These are phyloP conservation scores for Tolypocladium pustulatum DNA, from an alignment of 2,329 filamentous ascomycete species.

Conservation along the genomic window DNA sequence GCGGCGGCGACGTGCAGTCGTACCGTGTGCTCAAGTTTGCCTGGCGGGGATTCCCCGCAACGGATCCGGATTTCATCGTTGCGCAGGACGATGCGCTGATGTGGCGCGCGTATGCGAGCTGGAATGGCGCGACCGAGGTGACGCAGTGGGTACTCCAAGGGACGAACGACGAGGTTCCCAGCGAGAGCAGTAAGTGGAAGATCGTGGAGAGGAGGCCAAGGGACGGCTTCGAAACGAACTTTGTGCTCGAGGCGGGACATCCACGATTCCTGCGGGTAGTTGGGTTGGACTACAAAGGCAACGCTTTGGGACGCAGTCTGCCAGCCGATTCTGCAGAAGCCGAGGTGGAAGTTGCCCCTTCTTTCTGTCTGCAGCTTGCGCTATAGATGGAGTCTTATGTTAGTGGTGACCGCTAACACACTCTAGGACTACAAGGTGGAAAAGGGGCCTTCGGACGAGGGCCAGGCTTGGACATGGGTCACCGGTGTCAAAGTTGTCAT, in stretches of 20 bases:
- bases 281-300: constrained; percentile 2
- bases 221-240: constrained; percentile 3
- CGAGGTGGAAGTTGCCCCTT: background rate
- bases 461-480: background rate
- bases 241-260: constrained; percentile 1
- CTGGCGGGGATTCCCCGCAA: constrained; percentile 14
- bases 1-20: constrained; percentile 9
- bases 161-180: constrained; percentile 2
- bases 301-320: background rate
- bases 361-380: background rate
- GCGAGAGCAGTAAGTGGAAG: background rate
- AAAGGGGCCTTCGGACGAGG: background rate
- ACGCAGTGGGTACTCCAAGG: constrained; percentile 27
- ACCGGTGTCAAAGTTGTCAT: background rate
- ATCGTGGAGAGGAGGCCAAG: background rate
- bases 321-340: background rate
- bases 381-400: no score
- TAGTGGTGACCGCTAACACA: background rate
- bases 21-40: constrained; percentile 18
- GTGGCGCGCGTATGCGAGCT: constrained; percentile 24
- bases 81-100: background rate
- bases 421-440: background rate
- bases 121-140: constrained; percentile 23
- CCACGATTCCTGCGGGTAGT: constrained; percentile 1
- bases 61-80: constrained; percentile 5